phyloP scores from a whole-genome alignment of 1,284 basidiomycete genomes.

The Microbotryum scabiosae region DNA sequence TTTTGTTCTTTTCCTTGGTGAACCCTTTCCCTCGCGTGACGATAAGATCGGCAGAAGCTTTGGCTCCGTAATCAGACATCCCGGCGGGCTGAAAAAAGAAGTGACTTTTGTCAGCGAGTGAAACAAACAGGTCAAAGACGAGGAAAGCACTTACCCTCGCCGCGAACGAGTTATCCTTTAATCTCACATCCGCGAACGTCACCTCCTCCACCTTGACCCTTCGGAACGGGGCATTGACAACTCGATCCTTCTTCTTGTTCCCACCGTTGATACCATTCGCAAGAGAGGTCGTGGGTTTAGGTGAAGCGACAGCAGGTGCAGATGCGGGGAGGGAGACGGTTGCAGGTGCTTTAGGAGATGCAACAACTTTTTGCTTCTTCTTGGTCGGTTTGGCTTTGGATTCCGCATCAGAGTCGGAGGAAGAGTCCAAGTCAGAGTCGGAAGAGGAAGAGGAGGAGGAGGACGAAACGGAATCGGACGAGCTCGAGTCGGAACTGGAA shows the following conservation, averaged over 20 bases:
- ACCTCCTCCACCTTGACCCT: conserved; percentile 67
- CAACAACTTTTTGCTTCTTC: conserved; percentile 22
- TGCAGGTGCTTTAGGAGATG: conserved; percentile 6
- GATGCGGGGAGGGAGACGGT: conserved; percentile 16
- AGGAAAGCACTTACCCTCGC: conserved; percentile 53
- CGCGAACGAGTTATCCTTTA: conserved; percentile 75
- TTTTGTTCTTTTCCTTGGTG: conserved; percentile 99
- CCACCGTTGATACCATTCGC: conserved; percentile 12
- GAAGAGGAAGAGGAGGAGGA: conserved; percentile 10
- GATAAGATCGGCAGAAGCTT: conserved; percentile 76
- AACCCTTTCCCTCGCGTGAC: conserved; percentile 90
- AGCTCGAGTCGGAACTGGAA: conserved; percentile 33
- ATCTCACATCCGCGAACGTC: conserved; percentile 49
- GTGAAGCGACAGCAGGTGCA: conserved; percentile 2
- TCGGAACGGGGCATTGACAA: conserved; percentile 57
- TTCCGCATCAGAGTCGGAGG: not conserved
- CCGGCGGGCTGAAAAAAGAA: conserved; percentile 48
- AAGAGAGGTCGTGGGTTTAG: not conserved
- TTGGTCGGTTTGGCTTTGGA: conserved; percentile 10
- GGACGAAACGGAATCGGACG: conserved; percentile 4
- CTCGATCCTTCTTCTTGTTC: conserved; percentile 30
- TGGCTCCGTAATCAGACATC: conserved; percentile 74
- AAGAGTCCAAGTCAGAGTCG: conserved; percentile 10
- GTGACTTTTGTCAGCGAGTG: not conserved
- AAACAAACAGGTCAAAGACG: not conserved